Evolutionary conservation across 2,329 filamentous ascomycete genomes (phyloP).

Genomic region (Aspergillus alliaceus): DNA sequence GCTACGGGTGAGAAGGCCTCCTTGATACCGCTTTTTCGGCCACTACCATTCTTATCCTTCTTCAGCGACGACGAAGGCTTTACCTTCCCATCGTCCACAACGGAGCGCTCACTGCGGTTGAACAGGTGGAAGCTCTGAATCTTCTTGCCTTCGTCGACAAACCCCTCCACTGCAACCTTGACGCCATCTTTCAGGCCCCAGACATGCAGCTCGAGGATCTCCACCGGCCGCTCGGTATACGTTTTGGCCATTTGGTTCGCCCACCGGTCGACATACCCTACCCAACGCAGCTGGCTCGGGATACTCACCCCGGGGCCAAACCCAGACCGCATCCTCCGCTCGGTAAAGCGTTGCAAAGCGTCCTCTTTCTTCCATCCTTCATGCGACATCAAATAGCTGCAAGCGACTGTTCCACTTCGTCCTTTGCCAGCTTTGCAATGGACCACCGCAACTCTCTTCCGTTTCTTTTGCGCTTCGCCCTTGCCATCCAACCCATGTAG

Average conservation of each 20-base stretch:
- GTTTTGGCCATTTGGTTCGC: constrained; percentile 67
- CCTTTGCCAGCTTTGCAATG: constrained; percentile 98
- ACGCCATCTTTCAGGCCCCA: constrained; percentile 88
- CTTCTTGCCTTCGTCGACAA: constrained; percentile 80
- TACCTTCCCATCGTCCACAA: constrained; percentile 48
- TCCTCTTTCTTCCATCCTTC: constrained; percentile 68
- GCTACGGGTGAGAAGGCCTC: constrained; percentile 10
- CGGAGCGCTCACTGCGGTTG: constrained; percentile 64
- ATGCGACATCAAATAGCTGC: constrained; percentile 86
- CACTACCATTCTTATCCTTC: constrained; percentile 35
- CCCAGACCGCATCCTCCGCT: constrained; percentile 80
- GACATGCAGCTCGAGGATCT: constrained; percentile 84
- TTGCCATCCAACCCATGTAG: constrained; percentile 48
- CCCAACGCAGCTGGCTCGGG: constrained; percentile 84
- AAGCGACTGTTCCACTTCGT: constrained; percentile 81
- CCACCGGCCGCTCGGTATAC: constrained; percentile 79
- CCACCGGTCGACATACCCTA: constrained; percentile 89
- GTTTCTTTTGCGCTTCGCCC: constrained; percentile 29
- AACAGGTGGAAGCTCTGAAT: constrained; percentile 86
- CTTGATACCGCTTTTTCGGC: not conserved
- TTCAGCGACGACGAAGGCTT: constrained; percentile 44
- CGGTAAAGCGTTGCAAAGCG: constrained; percentile 69
- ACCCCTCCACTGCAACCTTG: constrained; percentile 82
- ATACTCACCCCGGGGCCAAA: constrained; percentile 92
- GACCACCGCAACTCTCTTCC: constrained; percentile 75